Percentiles rank a stretch among this genome's conserved stretches.
Conservation (phyloP, 2,329 filamentous ascomycete genomes). For the Pezicula radicicola region DNA sequence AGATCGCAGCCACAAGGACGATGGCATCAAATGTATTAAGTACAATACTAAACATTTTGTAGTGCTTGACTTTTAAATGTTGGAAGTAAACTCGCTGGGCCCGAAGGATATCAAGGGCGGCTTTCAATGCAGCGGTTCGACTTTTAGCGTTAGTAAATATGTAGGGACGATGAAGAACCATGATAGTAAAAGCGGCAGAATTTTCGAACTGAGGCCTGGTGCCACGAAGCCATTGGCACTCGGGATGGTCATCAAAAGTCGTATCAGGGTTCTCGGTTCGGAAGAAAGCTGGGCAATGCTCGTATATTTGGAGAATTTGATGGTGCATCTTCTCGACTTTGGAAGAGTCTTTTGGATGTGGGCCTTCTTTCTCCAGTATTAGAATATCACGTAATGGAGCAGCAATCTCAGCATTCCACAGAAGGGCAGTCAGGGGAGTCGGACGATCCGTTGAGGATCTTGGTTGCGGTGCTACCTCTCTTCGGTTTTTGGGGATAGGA, state of each 20-base stretch:
- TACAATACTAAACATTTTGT: constrained; percentile 52
- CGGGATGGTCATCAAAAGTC: constrained; percentile 50
- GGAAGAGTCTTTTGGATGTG: constrained; percentile 50
- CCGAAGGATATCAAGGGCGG: constrained; percentile 52
- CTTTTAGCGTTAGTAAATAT: constrained; percentile 54
- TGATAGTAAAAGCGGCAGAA: constrained; percentile 46
- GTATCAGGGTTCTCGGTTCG: constrained; percentile 54
- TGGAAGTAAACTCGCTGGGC: constrained; percentile 50
- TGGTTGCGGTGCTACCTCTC: constrained; percentile 44
- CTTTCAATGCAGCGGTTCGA: constrained; percentile 52
- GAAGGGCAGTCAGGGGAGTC: constrained; percentile 50
- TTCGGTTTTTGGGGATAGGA: constrained; percentile 42
- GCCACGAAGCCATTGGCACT: constrained; percentile 51
- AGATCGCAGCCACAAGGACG: constrained; percentile 57
- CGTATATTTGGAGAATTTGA: constrained; percentile 44
- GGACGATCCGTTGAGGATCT: constrained; percentile 47
- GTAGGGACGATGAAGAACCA: constrained; percentile 60
- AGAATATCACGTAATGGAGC: constrained; percentile 49
- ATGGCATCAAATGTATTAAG: constrained; percentile 64
- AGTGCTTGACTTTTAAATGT: constrained; percentile 47
- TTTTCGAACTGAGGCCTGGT: constrained; percentile 46
- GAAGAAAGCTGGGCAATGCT: constrained; percentile 49
- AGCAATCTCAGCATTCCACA: constrained; percentile 48
- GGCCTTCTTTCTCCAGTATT: constrained; percentile 53
- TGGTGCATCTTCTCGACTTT: constrained; percentile 53